phyloP scores from a whole-genome alignment of 495 filamentous ascomycete genomes.

The Aspergillus homomorphus region DNA sequence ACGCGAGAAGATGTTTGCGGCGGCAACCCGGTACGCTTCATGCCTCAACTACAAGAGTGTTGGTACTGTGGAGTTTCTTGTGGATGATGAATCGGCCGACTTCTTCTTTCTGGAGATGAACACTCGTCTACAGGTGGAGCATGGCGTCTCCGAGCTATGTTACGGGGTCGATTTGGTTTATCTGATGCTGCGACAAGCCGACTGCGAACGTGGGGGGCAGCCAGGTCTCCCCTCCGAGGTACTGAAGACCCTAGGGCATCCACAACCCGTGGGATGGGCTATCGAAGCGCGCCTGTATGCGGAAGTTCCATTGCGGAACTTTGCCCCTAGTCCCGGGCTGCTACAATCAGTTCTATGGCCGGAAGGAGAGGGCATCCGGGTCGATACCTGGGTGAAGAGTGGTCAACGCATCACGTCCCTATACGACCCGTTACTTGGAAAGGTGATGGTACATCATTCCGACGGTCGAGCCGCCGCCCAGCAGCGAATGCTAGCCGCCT shows the following conservation, averaged over 20 bases:
- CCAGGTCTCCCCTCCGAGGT: background rate
- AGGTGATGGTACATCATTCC: constrained; percentile 56
- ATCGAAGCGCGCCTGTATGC: background rate
- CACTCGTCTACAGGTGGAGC: constrained; percentile 86
- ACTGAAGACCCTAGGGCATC: background rate
- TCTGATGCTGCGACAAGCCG: constrained; percentile 60
- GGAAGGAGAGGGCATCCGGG: constrained; percentile 39
- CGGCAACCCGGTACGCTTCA: constrained; percentile 71
- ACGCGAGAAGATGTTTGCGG: constrained; percentile 71
- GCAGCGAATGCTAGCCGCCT: constrained; percentile 37
- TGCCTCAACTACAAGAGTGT: constrained; percentile 83
- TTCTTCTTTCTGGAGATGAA: constrained; percentile 99
- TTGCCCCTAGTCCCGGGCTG: constrained; percentile 41
- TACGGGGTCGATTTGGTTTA: constrained; percentile 84
- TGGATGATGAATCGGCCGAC: constrained; percentile 74
- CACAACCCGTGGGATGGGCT: background rate
- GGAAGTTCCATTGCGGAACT: background rate
- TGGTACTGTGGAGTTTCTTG: constrained; percentile 92
- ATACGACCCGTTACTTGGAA: constrained; percentile 57
- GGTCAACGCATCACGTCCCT: constrained; percentile 52
- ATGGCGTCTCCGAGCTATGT: constrained; percentile 86
- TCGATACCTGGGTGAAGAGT: constrained; percentile 61
- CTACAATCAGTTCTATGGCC: constrained; percentile 55
- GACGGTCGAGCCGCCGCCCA: constrained; percentile 41
- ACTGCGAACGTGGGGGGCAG: too few relatives aligned